Evolutionary conservation across 1,139 yeast genomes (phyloP).

Genomic region (Yamadazyma dendronema): DNA sequence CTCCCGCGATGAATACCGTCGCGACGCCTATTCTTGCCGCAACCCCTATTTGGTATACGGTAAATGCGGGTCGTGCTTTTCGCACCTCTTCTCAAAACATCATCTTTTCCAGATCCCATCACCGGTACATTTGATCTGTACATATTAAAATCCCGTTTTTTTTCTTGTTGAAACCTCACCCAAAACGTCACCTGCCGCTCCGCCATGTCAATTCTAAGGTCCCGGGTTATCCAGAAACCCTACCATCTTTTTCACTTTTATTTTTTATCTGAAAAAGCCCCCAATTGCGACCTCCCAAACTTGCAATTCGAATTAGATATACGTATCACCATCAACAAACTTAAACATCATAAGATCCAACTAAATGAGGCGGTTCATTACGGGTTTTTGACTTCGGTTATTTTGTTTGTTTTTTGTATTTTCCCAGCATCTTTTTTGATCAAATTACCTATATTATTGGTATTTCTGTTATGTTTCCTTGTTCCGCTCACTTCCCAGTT

Average conservation of each 20-base stretch:
- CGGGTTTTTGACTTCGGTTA: slow-evolving; percentile 45
- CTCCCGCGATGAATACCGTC: too few species aligned
- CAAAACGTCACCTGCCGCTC: neutral
- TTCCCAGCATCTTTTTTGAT: slow-evolving; percentile 50
- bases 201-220: slow-evolving; percentile 28
- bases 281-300: slow-evolving; percentile 52
- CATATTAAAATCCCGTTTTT: too few species aligned
- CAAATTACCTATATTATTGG: slow-evolving; percentile 41
- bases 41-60: neutral
- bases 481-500: slow-evolving; percentile 84
- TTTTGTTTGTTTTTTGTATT: slow-evolving; percentile 51
- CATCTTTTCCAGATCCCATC: neutral
- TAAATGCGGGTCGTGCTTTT: neutral
- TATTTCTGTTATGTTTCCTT: slow-evolving; percentile 44
- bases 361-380: slow-evolving; percentile 51
- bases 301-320: slow-evolving; percentile 62
- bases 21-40: too few species aligned
- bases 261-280: slow-evolving; percentile 60
- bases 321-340: slow-evolving; percentile 42
- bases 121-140: too few species aligned
- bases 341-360: slow-evolving; percentile 51
- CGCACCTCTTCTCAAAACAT: neutral
- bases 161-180: neutral
- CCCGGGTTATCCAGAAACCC: slow-evolving; percentile 36
- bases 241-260: slow-evolving; percentile 48